These are phyloP conservation scores for Malus hybrid DNA, from an alignment of 331 rosid genomes.

Conservation along the genomic window DNA sequence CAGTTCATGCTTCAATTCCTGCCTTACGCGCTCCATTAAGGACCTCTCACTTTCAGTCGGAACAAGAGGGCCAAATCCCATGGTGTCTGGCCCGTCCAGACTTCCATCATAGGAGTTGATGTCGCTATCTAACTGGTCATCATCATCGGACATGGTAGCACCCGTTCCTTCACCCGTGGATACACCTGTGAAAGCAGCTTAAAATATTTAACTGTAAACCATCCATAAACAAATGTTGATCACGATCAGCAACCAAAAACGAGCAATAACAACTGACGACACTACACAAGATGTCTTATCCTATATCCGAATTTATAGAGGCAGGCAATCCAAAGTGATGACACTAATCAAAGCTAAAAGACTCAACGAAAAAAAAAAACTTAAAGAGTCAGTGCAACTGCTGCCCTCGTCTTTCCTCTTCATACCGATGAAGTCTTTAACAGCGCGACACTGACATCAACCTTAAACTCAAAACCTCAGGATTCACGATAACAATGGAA, in stretches of 20 bases:
- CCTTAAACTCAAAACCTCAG: not conserved
- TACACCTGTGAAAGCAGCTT: constrained; percentile 49
- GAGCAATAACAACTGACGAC: no score
- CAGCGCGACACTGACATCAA: not conserved
- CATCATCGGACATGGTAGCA: constrained; percentile 92
- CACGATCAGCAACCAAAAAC: not conserved
- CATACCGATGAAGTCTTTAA: not conserved
- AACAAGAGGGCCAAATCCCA: constrained; percentile 90
- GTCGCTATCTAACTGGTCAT: constrained; percentile 78
- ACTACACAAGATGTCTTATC: no score
- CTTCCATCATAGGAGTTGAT: constrained; percentile 62
- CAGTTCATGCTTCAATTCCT: constrained; percentile 81
- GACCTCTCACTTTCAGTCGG: constrained; percentile 95
- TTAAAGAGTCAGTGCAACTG: not conserved
- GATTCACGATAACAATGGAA: not conserved
- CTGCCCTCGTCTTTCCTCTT: not conserved
- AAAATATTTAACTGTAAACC: not conserved
- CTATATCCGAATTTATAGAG: not conserved
- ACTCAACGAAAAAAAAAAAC: not conserved
- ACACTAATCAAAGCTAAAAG: not conserved
- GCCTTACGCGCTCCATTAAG: constrained; percentile 93
- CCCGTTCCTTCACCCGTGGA: constrained; percentile 92
- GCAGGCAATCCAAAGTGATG: not conserved
- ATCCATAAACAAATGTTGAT: not conserved
- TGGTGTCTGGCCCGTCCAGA: constrained; percentile 63